Evolutionary conservation across 2,329 filamentous ascomycete species (phyloP).

Genomic region (Sordariomycetes sp.): DNA sequence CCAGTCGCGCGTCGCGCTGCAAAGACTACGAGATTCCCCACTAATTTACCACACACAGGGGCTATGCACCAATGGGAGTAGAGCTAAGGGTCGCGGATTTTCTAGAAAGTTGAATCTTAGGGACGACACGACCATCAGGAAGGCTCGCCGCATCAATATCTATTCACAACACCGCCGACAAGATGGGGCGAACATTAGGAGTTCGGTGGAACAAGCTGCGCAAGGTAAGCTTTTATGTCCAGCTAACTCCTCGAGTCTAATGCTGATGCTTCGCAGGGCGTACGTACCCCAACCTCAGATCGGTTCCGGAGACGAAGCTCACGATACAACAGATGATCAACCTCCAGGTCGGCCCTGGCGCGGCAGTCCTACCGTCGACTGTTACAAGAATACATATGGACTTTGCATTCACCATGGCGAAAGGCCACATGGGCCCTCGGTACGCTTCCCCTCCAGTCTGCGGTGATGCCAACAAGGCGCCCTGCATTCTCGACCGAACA

Average conservation of each 20-base stretch:
- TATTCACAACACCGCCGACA: slow-evolving; percentile 9
- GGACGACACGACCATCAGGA: neutral
- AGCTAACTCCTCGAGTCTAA: too few species aligned
- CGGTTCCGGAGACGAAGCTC: neutral
- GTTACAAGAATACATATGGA: slow-evolving; percentile 68
- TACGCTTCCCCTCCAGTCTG: slow-evolving; percentile 26
- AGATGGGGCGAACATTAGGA: slow-evolving; percentile 39
- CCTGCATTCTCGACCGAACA: too few species aligned
- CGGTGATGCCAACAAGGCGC: neutral
- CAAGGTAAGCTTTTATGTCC: slow-evolving; percentile 56
- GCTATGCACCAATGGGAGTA: too few species aligned
- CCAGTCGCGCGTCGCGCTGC: slow-evolving; percentile 1
- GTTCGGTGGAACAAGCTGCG: slow-evolving; percentile 68
- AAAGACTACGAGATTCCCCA: neutral
- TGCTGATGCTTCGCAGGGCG: slow-evolving; percentile 5
- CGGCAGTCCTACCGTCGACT: slow-evolving; percentile 68
- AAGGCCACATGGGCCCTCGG: slow-evolving; percentile 67
- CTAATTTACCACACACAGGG: too few species aligned
- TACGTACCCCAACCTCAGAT: slow-evolving; percentile 3
- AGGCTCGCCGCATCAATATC: neutral
- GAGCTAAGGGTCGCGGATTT: neutral
- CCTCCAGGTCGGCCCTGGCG: slow-evolving; percentile 74
- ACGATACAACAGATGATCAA: slow-evolving; percentile 51
- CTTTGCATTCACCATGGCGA: slow-evolving; percentile 52
- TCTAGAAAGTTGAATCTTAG: neutral